Evolutionary conservation across 176 grass and related monocot genomes (phyloP).

Genomic region (Chrysopogon serrulatus): DNA sequence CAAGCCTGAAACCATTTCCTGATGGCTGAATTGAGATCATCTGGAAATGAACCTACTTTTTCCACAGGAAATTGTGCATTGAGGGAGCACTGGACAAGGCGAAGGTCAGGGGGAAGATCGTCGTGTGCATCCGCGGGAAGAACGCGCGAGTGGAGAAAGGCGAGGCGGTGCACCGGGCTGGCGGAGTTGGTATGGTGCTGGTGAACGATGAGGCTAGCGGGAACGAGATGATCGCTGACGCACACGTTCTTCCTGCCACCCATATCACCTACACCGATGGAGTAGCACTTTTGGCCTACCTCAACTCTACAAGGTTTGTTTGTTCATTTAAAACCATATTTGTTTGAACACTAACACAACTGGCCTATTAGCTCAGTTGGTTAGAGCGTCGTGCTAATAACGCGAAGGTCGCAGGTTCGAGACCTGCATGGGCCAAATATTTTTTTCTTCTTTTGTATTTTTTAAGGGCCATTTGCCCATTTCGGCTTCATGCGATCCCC

Average conservation of each 20-base stretch:
- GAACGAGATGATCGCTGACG: slow-evolving; percentile 85
- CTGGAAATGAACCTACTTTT: background rate
- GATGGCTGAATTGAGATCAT: background rate
- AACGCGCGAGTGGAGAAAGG: slow-evolving; percentile 83
- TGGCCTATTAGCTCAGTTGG: slow-evolving; percentile 71
- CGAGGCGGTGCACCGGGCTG: slow-evolving; percentile 42
- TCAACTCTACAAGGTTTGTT: slow-evolving; percentile 32
- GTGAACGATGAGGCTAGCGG: slow-evolving; percentile 62
- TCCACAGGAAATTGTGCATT: slow-evolving; percentile 56
- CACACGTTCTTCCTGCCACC: slow-evolving; percentile 89
- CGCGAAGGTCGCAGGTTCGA: slow-evolving; percentile 92
- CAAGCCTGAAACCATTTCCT: background rate
- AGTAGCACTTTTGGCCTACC: slow-evolving; percentile 17
- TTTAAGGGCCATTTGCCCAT: background rate
- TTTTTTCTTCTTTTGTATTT: background rate
- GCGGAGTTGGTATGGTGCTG: slow-evolving; percentile 60
- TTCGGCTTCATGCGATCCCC: too few species aligned
- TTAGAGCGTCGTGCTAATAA: slow-evolving; percentile 95
- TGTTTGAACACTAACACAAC: rapidly evolving
- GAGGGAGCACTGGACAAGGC: slow-evolving; percentile 38
- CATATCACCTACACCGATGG: slow-evolving; percentile 72
- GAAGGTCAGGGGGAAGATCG: slow-evolving; percentile 71
- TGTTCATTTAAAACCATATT: rapidly evolving
- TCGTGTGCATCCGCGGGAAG: slow-evolving; percentile 68
- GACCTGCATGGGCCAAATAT: slow-evolving; percentile 66